Evolutionary conservation across 352 stramenopile genomes (phyloP), one percentile per base, ranked within the genome.

Genomic region (Achlya hypogyna): DNA sequence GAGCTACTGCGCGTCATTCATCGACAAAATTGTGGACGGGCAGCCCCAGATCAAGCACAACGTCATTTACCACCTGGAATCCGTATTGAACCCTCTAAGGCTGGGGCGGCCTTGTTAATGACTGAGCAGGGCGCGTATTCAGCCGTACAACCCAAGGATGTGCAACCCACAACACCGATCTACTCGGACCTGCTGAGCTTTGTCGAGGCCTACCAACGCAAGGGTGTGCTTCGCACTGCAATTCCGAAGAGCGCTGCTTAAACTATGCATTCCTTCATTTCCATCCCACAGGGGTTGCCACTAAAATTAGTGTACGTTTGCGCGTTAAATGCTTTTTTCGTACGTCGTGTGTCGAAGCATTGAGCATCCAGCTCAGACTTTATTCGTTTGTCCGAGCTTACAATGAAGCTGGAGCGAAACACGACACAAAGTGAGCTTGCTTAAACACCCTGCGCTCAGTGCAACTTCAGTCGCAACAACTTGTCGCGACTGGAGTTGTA

Each of bases 181-280:
- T 91, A 78, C 64, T 76, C 81, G 1, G 81, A 91, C 40, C 76
- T 91, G 69, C 76, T 87, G 63, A 91, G 81, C 64, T 89, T 91
- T 42, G 79, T 91, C 18, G 82, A 87, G 51, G 72, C 82, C 29
- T 91, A 87, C 49, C 82, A 91, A 63, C 79, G 82, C 62, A 85
- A 86, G 45, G 79, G 81, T 28, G 73, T 89, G 32, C 54, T 91
- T 10, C 75, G 72, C 28, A 69, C 76, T 25, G 75, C 82, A 23
- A 74, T 91, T 16, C 68, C 79, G 27, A 56, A 56, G 8, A 20
- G 31, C 1, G 16, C 49, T 12, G 31, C 25, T 10, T 56, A 20
- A 56, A 3, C 49, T 27, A 12, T 10, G 25, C 31, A 31, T 38
- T 10, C 25, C 25, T 56, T 10, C 25, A 3, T 56, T 12, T 56